Evolutionary conservation across 176 grass and related monocot genomes (phyloP).

Genomic region (Musa troglodytarum): DNA sequence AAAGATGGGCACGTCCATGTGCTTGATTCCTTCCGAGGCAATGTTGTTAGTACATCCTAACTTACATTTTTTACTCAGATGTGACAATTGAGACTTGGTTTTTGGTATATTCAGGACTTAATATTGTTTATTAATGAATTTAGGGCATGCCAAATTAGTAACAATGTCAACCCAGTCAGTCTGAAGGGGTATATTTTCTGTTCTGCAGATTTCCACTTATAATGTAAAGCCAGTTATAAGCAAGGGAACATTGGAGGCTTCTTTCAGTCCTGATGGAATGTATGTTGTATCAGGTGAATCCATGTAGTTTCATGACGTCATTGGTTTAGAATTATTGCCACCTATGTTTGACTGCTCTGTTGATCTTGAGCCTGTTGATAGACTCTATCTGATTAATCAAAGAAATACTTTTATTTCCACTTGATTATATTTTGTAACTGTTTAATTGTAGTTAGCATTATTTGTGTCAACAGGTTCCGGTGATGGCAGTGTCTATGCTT

Average conservation of each 20-base stretch:
- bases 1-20: constrained; percentile 78
- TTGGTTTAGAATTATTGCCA: not conserved
- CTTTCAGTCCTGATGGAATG: constrained; percentile 94
- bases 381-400: not conserved
- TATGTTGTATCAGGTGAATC: constrained; percentile 75
- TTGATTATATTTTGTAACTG: not conserved
- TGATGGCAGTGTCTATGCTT: constrained; percentile 93
- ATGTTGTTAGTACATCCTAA: constrained; percentile 39
- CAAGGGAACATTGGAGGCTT: constrained; percentile 73
- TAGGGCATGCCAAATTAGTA: not conserved
- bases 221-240: constrained; percentile 78
- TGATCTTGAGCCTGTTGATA: not conserved
- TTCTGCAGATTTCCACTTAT: constrained; percentile 52
- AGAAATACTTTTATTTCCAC: not conserved
- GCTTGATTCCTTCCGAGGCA: constrained; percentile 89
- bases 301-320: not conserved
- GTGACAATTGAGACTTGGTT: not conserved
- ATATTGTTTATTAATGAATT: not conserved
- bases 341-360: not conserved
- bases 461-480: constrained; percentile 55
- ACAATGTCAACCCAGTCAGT: not conserved
- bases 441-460: not conserved
- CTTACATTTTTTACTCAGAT: constrained; percentile 1
- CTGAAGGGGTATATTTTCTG: not conserved
- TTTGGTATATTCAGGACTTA: not conserved